Conservation (phyloP, 805 yeast species). For the Candida chauliodis region DNA sequence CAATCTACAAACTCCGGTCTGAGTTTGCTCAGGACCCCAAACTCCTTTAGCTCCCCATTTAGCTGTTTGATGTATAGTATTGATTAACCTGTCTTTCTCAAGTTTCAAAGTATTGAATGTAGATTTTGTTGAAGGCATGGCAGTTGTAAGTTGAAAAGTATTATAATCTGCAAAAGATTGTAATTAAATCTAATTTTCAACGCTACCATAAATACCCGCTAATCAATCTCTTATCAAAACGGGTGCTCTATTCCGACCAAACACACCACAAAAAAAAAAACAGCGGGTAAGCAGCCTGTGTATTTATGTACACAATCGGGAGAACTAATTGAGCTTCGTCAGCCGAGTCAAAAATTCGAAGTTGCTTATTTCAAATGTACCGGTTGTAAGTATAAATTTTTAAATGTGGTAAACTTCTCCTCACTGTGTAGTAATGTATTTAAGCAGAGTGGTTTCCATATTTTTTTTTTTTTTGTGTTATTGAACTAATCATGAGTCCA, state of each 20-base stretch:
- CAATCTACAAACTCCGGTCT: conserved; percentile 67
- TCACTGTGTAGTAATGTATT: background rate
- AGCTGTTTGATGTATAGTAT: conserved; percentile 62
- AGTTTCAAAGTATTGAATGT: conserved; percentile 1
- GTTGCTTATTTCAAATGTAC: too few species aligned
- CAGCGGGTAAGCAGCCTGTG: too few species aligned
- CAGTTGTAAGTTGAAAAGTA: background rate
- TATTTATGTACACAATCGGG: too few species aligned
- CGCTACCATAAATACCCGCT: too few species aligned
- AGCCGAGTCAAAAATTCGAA: too few species aligned
- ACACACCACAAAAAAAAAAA: too few species aligned
- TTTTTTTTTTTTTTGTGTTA: background rate
- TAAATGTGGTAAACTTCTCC: background rate
- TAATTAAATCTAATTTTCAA: too few species aligned
- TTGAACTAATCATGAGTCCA: conserved; percentile 2
- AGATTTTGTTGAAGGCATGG: conserved; percentile 1
- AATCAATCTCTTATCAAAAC: too few species aligned
- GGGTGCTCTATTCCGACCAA: too few species aligned
- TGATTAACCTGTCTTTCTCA: conserved; percentile 42
- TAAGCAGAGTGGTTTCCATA: background rate
- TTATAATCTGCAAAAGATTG: too few species aligned
- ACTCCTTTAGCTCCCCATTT: conserved; percentile 58
- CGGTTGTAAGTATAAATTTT: too few species aligned
- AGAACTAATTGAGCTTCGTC: too few species aligned
- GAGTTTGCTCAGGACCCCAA: conserved; percentile 55